Base-by-base conservation (phyloP, 164 flowering plant species). In the Kalanchoe fedtschenkoi region DNA sequence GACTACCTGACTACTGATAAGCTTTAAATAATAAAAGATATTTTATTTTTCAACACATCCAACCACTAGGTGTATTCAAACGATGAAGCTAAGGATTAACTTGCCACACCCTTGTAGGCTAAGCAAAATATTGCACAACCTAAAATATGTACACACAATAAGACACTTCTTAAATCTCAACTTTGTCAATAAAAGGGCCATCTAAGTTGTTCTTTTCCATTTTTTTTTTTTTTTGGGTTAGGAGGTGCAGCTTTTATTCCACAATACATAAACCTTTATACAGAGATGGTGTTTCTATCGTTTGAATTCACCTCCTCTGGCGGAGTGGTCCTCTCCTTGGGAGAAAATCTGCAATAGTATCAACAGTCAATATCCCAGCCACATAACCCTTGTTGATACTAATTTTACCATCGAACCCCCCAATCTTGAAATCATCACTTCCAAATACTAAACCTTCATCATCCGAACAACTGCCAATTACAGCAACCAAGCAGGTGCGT, bases 281-380 rank as follows among this genome's bases (percentile, higher is more conserved):
- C 10, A 2, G 22, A 47, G 54, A 29, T 21, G 9, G 28, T 11
- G 16, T 51, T 10, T 19, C 5, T 16, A 8, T 24, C 1, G 32
- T 30, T 11, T 28, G 17, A 65, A 60, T 69, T 70, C 64, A 91
- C 98, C 98, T 88, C 81, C 98, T 88, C 66, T 80, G 84, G 57
- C 87, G 74, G 3, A 81, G 84, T 2, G 92, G 97, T 62, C 97
- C 98, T 80, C 81, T 89, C 60, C 96, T 75, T 1, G 98, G 98
- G 57, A 93, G 90, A 69, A 85, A 93, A 69, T 93, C 96, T 60
- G 96, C 97, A 37, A 89, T 83, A 0, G 97, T 93, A 65, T 93
- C 98, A 38, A 93, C 76, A 0, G 96, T 93, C 68, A 93, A 80
- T 61, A 93, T 93, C 62, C 98, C 98, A 62, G 92, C 71, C 14